Percentiles rank a stretch among this genome's conserved stretches.
Conservation (phyloP, 768 basidiomycete genomes). For the Boletus insuetus region DNA sequence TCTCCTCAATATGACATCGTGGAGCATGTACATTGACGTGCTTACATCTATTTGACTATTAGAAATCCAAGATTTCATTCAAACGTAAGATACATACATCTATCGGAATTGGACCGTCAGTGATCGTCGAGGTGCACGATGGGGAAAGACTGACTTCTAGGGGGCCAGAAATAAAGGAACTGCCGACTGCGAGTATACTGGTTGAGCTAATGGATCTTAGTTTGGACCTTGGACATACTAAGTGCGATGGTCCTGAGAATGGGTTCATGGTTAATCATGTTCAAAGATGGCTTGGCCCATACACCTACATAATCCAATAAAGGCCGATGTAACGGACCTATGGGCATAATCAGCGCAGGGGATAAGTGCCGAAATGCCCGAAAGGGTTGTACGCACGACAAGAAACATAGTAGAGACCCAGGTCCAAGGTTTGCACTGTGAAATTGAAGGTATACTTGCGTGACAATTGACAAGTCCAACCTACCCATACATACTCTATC, state of each 20-base stretch:
- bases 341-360: neutral
- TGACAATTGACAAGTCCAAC: neutral
- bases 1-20: neutral
- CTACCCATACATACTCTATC: neutral
- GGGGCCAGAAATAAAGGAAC: neutral
- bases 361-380: neutral
- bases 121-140: neutral
- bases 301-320: neutral
- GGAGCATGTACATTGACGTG: neutral
- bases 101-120: neutral
- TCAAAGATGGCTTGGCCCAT: neutral
- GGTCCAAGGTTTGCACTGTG: neutral
- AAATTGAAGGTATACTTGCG: neutral
- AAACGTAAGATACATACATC: neutral
- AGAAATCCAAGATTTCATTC: neutral
- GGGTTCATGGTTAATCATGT: neutral
- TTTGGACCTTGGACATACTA: neutral
- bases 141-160: neutral
- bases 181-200: neutral
- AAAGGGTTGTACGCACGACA: neutral
- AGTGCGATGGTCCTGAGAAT: neutral
- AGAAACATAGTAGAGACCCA: neutral
- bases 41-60: neutral
- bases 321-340: slow-evolving; percentile 1
- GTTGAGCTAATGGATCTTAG: neutral